These are phyloP conservation scores for Isabelozyma rhagii DNA, from an alignment of 805 yeast species.

Conservation along the genomic window DNA sequence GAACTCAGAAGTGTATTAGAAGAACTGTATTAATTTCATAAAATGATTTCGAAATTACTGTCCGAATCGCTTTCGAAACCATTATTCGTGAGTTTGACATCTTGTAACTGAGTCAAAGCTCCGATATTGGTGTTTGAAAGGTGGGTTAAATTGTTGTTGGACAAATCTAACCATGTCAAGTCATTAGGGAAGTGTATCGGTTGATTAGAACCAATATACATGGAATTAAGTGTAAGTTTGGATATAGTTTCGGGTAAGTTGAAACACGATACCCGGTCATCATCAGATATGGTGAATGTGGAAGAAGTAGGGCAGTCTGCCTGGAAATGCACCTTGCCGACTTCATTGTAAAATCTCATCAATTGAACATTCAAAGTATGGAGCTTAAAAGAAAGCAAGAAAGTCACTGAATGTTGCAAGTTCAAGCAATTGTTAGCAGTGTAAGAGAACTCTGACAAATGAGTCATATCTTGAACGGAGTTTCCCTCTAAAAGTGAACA, in stretches of 20 bases:
- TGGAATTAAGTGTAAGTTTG: not conserved
- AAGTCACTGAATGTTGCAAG: not conserved
- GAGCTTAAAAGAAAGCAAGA: not conserved
- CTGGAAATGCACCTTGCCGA: not conserved
- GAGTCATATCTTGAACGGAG: not conserved
- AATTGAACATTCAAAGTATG: not conserved
- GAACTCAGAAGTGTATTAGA: too few species aligned
- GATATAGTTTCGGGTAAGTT: not conserved
- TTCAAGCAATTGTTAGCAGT: not conserved
- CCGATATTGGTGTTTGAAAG: not conserved
- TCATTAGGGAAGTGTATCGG: not conserved
- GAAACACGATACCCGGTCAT: not conserved
- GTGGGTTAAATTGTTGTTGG: not conserved
- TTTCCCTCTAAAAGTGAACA: not conserved
- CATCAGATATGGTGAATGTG: not conserved
- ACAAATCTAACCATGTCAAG: not conserved
- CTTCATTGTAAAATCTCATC: not conserved
- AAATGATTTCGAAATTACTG: not conserved
- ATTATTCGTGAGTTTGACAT: not conserved
- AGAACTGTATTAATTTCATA: not conserved
- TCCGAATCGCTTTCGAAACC: not conserved
- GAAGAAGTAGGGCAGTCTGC: not conserved
- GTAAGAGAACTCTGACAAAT: not conserved
- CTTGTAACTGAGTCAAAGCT: not conserved
- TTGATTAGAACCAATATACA: not conserved